A percentile compares a stretch with the other conserved stretches of the same genome.
Conservation (phyloP, 805 yeast species). For the Candida hispaniensis region DNA sequence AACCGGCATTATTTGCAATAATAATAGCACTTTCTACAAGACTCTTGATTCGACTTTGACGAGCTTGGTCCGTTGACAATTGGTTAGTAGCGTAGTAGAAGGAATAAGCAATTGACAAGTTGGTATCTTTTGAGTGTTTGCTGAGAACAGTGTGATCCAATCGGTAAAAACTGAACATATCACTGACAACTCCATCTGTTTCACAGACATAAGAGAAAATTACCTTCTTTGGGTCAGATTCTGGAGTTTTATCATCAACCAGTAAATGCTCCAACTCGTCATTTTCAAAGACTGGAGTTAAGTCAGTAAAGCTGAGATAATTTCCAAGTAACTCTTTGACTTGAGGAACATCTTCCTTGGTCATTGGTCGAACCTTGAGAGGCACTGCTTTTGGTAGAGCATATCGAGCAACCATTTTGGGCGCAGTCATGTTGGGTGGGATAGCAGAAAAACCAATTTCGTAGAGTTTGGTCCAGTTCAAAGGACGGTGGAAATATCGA, state of each 20-base stretch:
- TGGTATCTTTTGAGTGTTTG: constrained; percentile 44
- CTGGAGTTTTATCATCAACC: constrained; percentile 37
- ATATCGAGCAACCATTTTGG: constrained; percentile 53
- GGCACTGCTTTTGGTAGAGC: constrained; percentile 41
- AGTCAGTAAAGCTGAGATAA: constrained; percentile 61
- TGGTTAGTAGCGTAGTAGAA: constrained; percentile 80
- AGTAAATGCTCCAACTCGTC: constrained; percentile 78
- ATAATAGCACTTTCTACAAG: constrained; percentile 68
- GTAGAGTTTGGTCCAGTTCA: constrained; percentile 80
- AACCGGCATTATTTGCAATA: constrained; percentile 51
- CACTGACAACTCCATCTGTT: constrained; percentile 53
- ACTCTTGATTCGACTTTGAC: constrained; percentile 41
- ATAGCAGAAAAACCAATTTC: constrained; percentile 84
- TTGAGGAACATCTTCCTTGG: constrained; percentile 49
- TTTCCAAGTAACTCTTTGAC: constrained; percentile 47
- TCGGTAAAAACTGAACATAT: constrained; percentile 80
- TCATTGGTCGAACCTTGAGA: constrained; percentile 48
- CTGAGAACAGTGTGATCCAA: constrained; percentile 75
- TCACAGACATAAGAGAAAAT: constrained; percentile 66
- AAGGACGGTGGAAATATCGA: constrained; percentile 86
- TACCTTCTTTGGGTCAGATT: constrained; percentile 38
- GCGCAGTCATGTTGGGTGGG: constrained; percentile 58
- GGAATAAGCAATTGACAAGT: constrained; percentile 75
- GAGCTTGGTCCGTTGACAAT: constrained; percentile 34
- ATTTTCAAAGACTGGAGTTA: constrained; percentile 56